phyloP scores from a whole-genome alignment of 352 stramenopile species.

The Pilasporangium apinafurcum region DNA sequence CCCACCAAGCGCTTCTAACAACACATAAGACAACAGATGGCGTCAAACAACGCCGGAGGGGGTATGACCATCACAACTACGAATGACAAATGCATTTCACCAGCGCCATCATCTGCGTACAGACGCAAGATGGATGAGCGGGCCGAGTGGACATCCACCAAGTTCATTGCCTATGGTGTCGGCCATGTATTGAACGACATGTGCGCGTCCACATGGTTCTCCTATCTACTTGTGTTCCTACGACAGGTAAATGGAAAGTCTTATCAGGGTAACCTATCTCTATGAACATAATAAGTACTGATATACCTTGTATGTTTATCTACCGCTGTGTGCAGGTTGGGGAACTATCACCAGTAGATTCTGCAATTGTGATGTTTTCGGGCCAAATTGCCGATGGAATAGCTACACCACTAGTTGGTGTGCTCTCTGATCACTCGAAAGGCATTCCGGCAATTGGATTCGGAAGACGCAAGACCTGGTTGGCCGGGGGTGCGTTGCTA shows the following conservation, averaged over 20 bases:
- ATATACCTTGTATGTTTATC: not conserved
- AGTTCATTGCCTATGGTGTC: slow-evolving; percentile 72
- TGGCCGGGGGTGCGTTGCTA: slow-evolving; percentile 55
- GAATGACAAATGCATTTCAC: too few relatives aligned
- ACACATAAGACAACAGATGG: too few relatives aligned
- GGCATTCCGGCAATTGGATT: slow-evolving; percentile 59
- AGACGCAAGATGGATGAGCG: slow-evolving; percentile 1
- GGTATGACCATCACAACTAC: too few relatives aligned
- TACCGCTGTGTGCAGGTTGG: slow-evolving; percentile 16
- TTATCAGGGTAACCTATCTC: not conserved
- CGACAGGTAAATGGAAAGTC: slow-evolving; percentile 18
- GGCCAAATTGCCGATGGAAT: slow-evolving; percentile 80
- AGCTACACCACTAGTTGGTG: slow-evolving; percentile 70
- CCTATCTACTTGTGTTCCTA: slow-evolving; percentile 81
- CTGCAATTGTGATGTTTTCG: slow-evolving; percentile 82
- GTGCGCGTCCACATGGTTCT: slow-evolving; percentile 87
- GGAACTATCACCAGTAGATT: slow-evolving; percentile 63
- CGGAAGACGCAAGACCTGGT: slow-evolving; percentile 72
- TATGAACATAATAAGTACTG: not conserved
- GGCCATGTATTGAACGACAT: slow-evolving; percentile 86
- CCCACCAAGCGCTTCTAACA: too few relatives aligned
- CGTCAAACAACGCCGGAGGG: too few relatives aligned
- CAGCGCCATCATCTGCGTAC: not conserved
- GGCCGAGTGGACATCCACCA: slow-evolving; percentile 40
- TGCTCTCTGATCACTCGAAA: slow-evolving; percentile 63